Conservation (phyloP, 306 rosid genomes). For the Prinsepia uniflora region DNA sequence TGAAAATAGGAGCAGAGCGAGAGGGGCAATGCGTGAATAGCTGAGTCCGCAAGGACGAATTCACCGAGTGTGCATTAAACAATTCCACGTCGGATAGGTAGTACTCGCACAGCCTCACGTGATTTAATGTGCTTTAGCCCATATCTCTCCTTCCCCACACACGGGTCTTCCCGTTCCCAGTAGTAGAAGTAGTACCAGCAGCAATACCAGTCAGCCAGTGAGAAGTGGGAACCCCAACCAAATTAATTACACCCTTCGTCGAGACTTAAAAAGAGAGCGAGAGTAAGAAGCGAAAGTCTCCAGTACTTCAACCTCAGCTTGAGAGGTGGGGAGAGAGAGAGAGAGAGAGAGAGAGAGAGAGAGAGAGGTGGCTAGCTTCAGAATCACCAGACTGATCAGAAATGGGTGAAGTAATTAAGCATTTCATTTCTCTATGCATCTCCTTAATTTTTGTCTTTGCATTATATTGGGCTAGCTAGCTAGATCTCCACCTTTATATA, state of each 20-base stretch:
- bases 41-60: conserved; percentile 28
- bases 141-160: background rate
- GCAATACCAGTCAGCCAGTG: too few relatives aligned
- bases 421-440: background rate
- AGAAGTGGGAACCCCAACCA: too few relatives aligned
- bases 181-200: too few relatives aligned
- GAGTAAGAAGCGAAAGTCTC: background rate
- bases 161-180: too few relatives aligned
- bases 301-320: too few relatives aligned
- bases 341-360: too few relatives aligned
- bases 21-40: conserved; percentile 23
- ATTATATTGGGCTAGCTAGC: too few relatives aligned
- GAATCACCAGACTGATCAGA: conserved; percentile 14
- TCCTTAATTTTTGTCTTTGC: background rate
- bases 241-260: too few relatives aligned
- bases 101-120: conserved; percentile 32
- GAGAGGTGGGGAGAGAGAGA: too few relatives aligned
- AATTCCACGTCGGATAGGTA: conserved; percentile 55
- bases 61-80: conserved; percentile 20
- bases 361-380: conserved; percentile 24
- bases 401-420: conserved; percentile 86
- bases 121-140: conserved; percentile 27
- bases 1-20: too few relatives aligned
- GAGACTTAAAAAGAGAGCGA: background rate
- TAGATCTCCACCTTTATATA: background rate